phyloP scores from a whole-genome alignment of 176 grass and related monocot genomes.

The Eleusine coracana region DNA sequence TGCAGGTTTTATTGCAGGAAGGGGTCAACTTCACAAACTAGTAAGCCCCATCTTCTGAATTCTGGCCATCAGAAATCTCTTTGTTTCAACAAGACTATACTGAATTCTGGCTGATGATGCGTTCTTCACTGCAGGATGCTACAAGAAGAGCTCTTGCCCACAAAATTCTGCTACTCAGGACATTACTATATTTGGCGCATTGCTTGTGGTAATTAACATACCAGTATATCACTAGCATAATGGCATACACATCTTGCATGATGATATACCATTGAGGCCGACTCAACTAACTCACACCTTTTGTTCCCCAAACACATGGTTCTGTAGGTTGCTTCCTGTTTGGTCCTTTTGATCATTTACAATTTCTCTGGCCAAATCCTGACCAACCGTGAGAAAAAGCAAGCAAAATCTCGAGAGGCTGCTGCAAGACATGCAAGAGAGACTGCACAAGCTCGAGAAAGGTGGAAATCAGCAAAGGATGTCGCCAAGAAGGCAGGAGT shows the following conservation, averaged over 20 bases:
- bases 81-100: not conserved
- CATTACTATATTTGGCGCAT: constrained; percentile 91
- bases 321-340: constrained; percentile 63
- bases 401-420: constrained; percentile 94
- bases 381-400: constrained; percentile 77
- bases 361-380: constrained; percentile 96
- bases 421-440: constrained; percentile 77
- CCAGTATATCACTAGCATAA: constrained; percentile 5
- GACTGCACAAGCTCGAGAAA: constrained; percentile 73
- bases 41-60: constrained; percentile 53
- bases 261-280: not conserved
- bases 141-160: constrained; percentile 74
- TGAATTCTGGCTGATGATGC: not conserved
- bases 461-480: constrained; percentile 84
- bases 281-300: constrained; percentile 15
- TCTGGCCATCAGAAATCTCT: not conserved
- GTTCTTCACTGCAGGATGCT: constrained; percentile 67
- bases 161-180: constrained; percentile 88
- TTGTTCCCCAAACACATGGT: not conserved
- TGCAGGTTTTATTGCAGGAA: constrained; percentile 91
- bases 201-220: constrained; percentile 73
- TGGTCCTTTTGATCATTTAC: constrained; percentile 88
- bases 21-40: constrained; percentile 69
- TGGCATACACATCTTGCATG: not conserved
- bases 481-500: constrained; percentile 77